phyloP scores from a whole-genome alignment of 106 monocot genomes.

The Acanthochlamys bracteata region DNA sequence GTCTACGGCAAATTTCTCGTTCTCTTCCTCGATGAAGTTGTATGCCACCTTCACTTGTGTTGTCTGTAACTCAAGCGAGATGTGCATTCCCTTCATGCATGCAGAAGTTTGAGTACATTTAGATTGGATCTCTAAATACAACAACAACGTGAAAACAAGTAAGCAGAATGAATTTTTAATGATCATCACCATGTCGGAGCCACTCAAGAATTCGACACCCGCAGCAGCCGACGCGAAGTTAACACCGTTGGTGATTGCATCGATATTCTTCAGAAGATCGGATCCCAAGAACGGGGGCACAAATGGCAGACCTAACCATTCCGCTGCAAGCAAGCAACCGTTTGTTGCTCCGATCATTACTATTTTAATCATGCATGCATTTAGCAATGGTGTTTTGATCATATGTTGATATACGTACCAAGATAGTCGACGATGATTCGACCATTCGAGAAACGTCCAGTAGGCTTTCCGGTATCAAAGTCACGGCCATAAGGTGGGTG shows the following conservation, averaged over 20 bases:
- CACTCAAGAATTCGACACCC: slow-evolving; percentile 68
- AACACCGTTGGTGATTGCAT: slow-evolving; percentile 49
- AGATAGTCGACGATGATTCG: slow-evolving; percentile 77
- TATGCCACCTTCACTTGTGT: slow-evolving; percentile 63
- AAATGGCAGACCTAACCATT: slow-evolving; percentile 53
- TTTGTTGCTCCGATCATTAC: too few relatives aligned
- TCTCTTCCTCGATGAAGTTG: slow-evolving; percentile 32
- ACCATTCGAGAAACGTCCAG: slow-evolving; percentile 79
- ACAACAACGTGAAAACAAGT: too few relatives aligned
- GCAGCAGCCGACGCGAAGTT: slow-evolving; percentile 74
- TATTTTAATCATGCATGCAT: too few relatives aligned
- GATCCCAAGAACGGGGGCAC: slow-evolving; percentile 54
- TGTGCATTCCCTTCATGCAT: slow-evolving; percentile 50
- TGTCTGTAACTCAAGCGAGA: slow-evolving; percentile 60
- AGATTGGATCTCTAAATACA: too few relatives aligned
- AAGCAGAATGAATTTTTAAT: neutral
- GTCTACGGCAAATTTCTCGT: slow-evolving; percentile 40
- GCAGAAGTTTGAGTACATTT: too few relatives aligned
- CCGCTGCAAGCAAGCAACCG: too few relatives aligned
- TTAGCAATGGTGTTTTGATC: too few relatives aligned
- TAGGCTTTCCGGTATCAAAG: slow-evolving; percentile 65
- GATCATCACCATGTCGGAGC: slow-evolving; percentile 52
- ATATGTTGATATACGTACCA: slow-evolving; percentile 16
- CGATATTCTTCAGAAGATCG: slow-evolving; percentile 25
- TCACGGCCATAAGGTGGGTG: slow-evolving; percentile 68